A percentile compares a stretch with the other conserved stretches of the same genome.
These are phyloP conservation scores for Metarhizium guizhouense DNA, from an alignment of 2,329 filamentous ascomycete genomes.

Conservation along the genomic window DNA sequence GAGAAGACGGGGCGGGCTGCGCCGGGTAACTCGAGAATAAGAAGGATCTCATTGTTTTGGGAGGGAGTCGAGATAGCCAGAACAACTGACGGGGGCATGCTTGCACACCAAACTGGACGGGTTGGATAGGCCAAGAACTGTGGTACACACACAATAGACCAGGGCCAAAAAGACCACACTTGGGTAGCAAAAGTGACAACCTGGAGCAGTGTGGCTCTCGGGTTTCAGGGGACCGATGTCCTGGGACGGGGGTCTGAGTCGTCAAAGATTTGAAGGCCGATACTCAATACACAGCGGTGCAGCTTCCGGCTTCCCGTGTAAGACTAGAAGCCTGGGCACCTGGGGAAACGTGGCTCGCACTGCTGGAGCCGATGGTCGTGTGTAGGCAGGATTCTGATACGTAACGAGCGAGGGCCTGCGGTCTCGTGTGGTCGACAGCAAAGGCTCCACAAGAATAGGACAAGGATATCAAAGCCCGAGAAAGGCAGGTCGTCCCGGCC, in stretches of 20 bases:
- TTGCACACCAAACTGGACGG: background rate
- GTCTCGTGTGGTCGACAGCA: background rate
- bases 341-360: background rate
- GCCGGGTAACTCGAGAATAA: constrained; percentile 7
- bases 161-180: background rate
- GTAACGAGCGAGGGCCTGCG: constrained; percentile 1
- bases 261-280: background rate
- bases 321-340: background rate
- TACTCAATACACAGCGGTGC: background rate
- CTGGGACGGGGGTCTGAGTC: background rate
- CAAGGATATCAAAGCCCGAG: background rate
- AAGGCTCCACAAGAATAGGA: background rate
- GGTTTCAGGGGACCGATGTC: constrained; percentile 3
- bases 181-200: background rate
- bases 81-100: constrained; percentile 1
- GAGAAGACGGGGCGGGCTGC: constrained; percentile 1
- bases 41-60: constrained; percentile 7
- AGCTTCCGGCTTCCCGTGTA: background rate
- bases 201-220: background rate
- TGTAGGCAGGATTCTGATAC: constrained; percentile 1
- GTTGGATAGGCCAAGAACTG: background rate
- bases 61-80: constrained; percentile 1
- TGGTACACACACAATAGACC: background rate
- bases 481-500: background rate
- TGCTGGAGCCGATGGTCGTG: background rate